These are phyloP conservation scores for Boletus barrowsii DNA, from an alignment of 768 basidiomycete species.

Conservation along the genomic window DNA sequence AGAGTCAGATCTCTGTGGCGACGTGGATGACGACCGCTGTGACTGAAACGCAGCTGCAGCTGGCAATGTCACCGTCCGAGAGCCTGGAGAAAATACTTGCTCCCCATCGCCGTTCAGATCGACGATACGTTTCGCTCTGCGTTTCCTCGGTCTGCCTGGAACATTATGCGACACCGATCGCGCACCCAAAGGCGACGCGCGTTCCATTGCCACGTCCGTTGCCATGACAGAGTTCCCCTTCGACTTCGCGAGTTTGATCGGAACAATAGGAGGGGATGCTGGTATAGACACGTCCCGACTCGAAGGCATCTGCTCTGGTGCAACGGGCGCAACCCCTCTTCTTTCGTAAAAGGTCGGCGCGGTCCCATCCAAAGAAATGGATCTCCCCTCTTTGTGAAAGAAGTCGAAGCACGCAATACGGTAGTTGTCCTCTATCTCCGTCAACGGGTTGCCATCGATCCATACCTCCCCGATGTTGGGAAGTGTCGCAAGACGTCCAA, in stretches of 20 bases:
- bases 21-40: slow-evolving; percentile 12
- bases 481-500: slow-evolving; percentile 76
- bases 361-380: slow-evolving; percentile 71
- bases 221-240: slow-evolving; percentile 13
- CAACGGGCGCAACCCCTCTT: slow-evolving; percentile 48
- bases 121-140: slow-evolving; percentile 74
- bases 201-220: slow-evolving; percentile 16
- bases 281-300: slow-evolving; percentile 46
- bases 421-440: slow-evolving; percentile 65
- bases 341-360: slow-evolving; percentile 70
- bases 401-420: slow-evolving; percentile 76
- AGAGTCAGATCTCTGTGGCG: slow-evolving; percentile 19
- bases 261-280: slow-evolving; percentile 58
- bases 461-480: slow-evolving; percentile 80
- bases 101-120: slow-evolving; percentile 56
- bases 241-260: slow-evolving; percentile 43
- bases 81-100: slow-evolving; percentile 32
- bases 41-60: not conserved
- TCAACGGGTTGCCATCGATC: slow-evolving; percentile 82
- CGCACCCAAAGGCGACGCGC: slow-evolving; percentile 36
- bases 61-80: slow-evolving; percentile 2
- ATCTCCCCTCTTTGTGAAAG: slow-evolving; percentile 83
- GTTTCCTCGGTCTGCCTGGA: slow-evolving; percentile 46
- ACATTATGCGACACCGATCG: slow-evolving; percentile 45
- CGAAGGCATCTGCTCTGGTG: slow-evolving; percentile 52